A percentile compares a stretch with the other conserved stretches of the same genome.
These are phyloP conservation scores for Eustoma russellianum DNA, from an alignment of 257 asterid species.

Conservation along the genomic window DNA sequence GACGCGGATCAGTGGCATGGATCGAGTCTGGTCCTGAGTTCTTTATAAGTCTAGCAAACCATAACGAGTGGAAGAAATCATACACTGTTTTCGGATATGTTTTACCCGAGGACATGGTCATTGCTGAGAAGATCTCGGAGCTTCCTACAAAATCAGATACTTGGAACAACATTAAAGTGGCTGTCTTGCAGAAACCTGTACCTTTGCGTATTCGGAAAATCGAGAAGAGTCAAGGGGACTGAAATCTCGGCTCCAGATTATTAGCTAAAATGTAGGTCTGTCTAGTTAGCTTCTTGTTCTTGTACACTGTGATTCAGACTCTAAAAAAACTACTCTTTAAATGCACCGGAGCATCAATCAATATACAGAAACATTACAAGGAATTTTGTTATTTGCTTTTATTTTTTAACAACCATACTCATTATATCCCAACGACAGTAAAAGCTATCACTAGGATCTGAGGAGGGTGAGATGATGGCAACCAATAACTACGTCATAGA, in stretches of 20 bases:
- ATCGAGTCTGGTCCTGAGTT: constrained; percentile 90
- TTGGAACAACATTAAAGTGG: constrained; percentile 66
- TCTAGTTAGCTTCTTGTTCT: no score
- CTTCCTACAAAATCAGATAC: constrained; percentile 69
- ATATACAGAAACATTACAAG: no score
- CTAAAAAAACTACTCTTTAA: no score
- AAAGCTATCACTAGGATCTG: no score
- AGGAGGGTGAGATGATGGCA: no score
- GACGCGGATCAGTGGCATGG: constrained; percentile 95
- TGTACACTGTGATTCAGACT: no score
- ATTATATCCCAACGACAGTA: no score
- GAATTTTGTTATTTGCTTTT: no score
- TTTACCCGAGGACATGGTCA: constrained; percentile 70
- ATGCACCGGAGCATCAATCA: no score
- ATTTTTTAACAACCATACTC: no score
- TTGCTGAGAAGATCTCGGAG: constrained; percentile 66
- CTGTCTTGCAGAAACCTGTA: constrained; percentile 52
- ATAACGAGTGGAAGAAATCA: constrained; percentile 64
- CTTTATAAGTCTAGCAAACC: constrained; percentile 90
- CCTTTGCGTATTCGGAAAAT: constrained; percentile 50
- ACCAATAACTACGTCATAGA: no score
- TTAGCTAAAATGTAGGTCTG: background rate
- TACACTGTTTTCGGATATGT: constrained; percentile 77
- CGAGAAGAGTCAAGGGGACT: constrained; percentile 27
- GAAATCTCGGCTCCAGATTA: constrained; percentile 12